A percentile compares a stretch with the other conserved stretches of the same genome.
These are phyloP conservation scores for Bipolaris bicolor DNA, from an alignment of 2,329 filamentous ascomycete genomes.

Conservation along the genomic window DNA sequence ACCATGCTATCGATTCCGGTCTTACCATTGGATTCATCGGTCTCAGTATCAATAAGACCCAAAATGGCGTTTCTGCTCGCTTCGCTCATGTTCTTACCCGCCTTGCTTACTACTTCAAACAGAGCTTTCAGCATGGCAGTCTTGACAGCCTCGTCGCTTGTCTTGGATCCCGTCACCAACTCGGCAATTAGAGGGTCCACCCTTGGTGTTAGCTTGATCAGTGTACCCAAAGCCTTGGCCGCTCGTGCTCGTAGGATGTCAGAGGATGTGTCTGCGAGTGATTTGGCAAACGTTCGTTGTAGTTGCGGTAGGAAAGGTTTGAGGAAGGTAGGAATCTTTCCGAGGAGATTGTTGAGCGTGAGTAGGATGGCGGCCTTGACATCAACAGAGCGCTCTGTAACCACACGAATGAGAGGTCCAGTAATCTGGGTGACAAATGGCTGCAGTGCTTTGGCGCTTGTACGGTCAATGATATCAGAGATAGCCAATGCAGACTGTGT, in stretches of 20 bases:
- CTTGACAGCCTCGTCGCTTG: conserved; percentile 81
- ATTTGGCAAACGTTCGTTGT: conserved; percentile 95
- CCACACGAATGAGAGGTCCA: conserved; percentile 94
- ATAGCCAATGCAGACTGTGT: conserved; percentile 91
- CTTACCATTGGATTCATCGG: conserved; percentile 72
- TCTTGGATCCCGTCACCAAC: conserved; percentile 94
- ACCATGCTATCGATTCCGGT: neutral
- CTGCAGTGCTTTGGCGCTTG: conserved; percentile 83
- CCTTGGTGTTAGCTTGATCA: conserved; percentile 94
- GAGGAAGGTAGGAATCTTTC: conserved; percentile 94
- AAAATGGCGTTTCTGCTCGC: conserved; percentile 84
- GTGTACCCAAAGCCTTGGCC: conserved; percentile 88
- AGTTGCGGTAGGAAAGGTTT: conserved; percentile 97
- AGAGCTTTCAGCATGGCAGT: conserved; percentile 97
- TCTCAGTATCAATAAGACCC: conserved; percentile 83
- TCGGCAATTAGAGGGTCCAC: conserved; percentile 94
- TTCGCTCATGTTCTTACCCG: conserved; percentile 93
- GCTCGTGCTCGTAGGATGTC: conserved; percentile 86
- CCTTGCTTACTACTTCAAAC: conserved; percentile 95
- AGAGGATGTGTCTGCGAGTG: conserved; percentile 89
- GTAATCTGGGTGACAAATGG: conserved; percentile 98
- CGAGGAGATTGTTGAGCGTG: conserved; percentile 90
- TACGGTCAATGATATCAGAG: conserved; percentile 93
- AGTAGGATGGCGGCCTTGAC: conserved; percentile 94
- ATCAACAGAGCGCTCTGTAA: conserved; percentile 93